Conservation (phyloP, 306 rosid genomes). For the Vachellia pachyceras region DNA sequence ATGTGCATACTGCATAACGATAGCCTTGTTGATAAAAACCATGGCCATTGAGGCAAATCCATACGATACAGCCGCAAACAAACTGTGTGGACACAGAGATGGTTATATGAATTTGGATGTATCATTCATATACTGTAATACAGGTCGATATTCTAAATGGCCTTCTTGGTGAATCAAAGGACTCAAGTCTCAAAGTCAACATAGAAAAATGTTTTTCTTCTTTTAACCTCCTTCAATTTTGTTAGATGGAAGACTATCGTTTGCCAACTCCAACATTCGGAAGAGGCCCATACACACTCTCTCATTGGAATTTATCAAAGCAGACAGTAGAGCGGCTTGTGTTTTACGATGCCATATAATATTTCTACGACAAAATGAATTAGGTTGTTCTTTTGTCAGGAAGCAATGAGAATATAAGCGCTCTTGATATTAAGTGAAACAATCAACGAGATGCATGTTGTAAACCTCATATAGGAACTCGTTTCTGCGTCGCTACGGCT, state of each 20-base stretch:
- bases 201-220: not conserved
- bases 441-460: not conserved
- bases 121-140: not conserved
- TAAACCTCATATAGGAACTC: constrained; percentile 57
- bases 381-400: no score
- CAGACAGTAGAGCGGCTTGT: not conserved
- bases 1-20: constrained; percentile 84
- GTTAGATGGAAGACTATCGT: no score
- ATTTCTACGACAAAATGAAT: not conserved
- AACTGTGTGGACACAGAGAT: constrained; percentile 52
- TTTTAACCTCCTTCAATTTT: no score
- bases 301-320: not conserved
- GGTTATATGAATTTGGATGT: constrained; percentile 7
- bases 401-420: not conserved
- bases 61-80: constrained; percentile 83
- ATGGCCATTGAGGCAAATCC: constrained; percentile 95
- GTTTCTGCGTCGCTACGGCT: constrained; percentile 62
- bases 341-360: not conserved
- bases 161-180: not conserved
- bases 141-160: constrained; percentile 6
- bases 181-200: not conserved
- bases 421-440: constrained; percentile 12
- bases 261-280: not conserved
- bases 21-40: constrained; percentile 97
- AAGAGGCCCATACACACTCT: not conserved